These are phyloP conservation scores for Aspergillus sojae DNA, from an alignment of 2,329 filamentous ascomycete species.

Conservation along the genomic window DNA sequence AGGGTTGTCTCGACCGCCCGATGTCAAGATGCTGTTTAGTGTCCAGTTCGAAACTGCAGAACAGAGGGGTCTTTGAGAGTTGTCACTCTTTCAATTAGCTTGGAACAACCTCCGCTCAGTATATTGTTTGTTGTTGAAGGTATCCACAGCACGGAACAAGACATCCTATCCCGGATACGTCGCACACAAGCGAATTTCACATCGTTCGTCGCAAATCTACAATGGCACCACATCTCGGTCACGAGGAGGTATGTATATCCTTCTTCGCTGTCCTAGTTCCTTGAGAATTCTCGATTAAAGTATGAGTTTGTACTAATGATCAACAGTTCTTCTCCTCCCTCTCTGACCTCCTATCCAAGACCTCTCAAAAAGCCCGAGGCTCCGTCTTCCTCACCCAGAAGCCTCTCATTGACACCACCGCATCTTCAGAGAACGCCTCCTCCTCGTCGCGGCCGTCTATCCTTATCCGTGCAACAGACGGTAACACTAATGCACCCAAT, in stretches of 20 bases:
- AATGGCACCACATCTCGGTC: slow-evolving; percentile 41
- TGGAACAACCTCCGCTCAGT: background rate
- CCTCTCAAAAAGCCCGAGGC: slow-evolving; percentile 43
- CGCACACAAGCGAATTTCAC: background rate
- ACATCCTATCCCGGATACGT: background rate
- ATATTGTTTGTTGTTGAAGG: background rate
- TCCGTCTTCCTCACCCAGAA: slow-evolving; percentile 51
- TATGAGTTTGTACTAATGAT: slow-evolving; percentile 1
- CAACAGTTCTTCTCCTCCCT: slow-evolving; percentile 48
- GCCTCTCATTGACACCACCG: slow-evolving; percentile 28
- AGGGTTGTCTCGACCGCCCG: slow-evolving; percentile 10
- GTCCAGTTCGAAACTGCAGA: background rate
- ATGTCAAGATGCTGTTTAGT: slow-evolving; percentile 3
- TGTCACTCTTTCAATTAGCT: background rate
- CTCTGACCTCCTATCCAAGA: slow-evolving; percentile 41
- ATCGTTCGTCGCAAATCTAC: background rate
- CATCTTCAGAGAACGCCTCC: slow-evolving; percentile 48
- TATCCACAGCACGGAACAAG: too few relatives aligned
- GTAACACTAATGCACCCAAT: slow-evolving; percentile 59
- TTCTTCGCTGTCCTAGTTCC: background rate
- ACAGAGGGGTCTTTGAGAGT: background rate
- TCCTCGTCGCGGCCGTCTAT: slow-evolving; percentile 71
- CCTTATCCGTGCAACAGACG: slow-evolving; percentile 82
- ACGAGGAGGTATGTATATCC: slow-evolving; percentile 43
- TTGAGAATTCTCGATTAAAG: too few relatives aligned